Conservation (phyloP, 352 stramenopile species). For the Phytophthora idaei region DNA sequence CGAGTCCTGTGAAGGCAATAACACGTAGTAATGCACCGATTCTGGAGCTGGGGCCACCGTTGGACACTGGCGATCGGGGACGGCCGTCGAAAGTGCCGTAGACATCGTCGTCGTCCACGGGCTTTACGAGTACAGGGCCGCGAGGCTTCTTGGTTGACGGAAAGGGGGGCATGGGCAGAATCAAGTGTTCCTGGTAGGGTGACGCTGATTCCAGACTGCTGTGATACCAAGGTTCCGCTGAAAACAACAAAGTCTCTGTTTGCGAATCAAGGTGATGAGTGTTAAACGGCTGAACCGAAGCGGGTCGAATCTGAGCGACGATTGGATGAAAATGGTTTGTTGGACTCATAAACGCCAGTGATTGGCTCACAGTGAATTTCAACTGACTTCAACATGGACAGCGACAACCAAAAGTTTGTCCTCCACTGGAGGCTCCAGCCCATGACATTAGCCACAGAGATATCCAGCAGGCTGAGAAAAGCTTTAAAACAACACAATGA, state of each 20-base stretch:
- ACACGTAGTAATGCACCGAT: constrained; percentile 12
- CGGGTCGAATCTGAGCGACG: not conserved
- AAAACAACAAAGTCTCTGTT: constrained; percentile 2
- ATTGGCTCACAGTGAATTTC: not conserved
- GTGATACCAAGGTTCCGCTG: not conserved
- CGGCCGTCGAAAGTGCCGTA: constrained; percentile 31
- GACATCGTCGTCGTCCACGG: constrained; percentile 22
- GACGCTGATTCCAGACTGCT: constrained; percentile 12
- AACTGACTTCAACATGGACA: not conserved
- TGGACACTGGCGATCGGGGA: constrained; percentile 2
- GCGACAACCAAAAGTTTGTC: not conserved
- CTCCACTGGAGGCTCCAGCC: not conserved
- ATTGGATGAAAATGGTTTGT: constrained; percentile 10
- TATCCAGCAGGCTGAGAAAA: too few species aligned
- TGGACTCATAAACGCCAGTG: not conserved
- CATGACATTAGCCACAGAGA: too few species aligned
- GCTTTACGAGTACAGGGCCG: constrained; percentile 19
- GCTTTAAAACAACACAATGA: too few species aligned
- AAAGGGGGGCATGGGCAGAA: constrained; percentile 4
- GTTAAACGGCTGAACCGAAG: not conserved
- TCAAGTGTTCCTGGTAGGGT: not conserved
- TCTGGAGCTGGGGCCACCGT: constrained; percentile 5
- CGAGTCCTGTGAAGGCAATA: constrained; percentile 11
- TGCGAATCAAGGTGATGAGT: constrained; percentile 12
- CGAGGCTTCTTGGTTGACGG: constrained; percentile 12